Base-by-base conservation (phyloP, 225 moss, liverwort and hornwort species). In the Bryum argenteum region DNA sequence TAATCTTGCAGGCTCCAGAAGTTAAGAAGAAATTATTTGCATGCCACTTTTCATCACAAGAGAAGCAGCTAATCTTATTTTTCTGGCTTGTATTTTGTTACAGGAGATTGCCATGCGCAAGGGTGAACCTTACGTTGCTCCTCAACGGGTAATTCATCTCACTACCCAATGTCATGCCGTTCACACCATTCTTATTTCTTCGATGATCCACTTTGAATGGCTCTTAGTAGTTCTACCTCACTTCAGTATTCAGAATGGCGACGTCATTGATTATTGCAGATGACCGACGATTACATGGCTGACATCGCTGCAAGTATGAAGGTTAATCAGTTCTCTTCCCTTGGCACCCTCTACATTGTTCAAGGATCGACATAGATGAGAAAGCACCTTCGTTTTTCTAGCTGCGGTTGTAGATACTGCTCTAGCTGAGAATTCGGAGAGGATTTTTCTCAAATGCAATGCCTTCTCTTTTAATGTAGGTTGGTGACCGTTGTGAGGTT, bases 81-180 rank as follows among this genome's bases (percentile, higher is more conserved):
- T n/a, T 53, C 54, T 72, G 23, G 26, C 68, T 15, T 79, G n/a
- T 70, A 21, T 72, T 70, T 6, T 40, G 63, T 19, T 74, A 17
- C 89, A 92, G 96, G 96, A 97, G 86, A 94, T 97, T 83, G 91
- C 96, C 47, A 79, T 41, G 51, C 90, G 89, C 52, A 93, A 89
- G 82, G 90, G 91, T 39, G 84, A 82, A 78, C 66, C 91, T 26
- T 74, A 79, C 70, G 81, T 82, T 66, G 67, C 82, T 58, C 60
- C 85, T 63, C 76, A 88, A 77, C 77, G 93, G 95, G 95, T 95
- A 37, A 40, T 71, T 50, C 44, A 64, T 65, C 42, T 51, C 60
- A 44, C 53, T 24, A 43, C 55, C 11, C 40, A n/a, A 48, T 28
- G 41, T 17, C 8, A 50, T 72, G 18, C n/a, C 12, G 33, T 73